Percentiles rank a stretch among this genome's conserved stretches.
Evolutionary conservation across 2,329 filamentous ascomycete species (phyloP).

Genomic region (Trematosphaeria pertusa): DNA sequence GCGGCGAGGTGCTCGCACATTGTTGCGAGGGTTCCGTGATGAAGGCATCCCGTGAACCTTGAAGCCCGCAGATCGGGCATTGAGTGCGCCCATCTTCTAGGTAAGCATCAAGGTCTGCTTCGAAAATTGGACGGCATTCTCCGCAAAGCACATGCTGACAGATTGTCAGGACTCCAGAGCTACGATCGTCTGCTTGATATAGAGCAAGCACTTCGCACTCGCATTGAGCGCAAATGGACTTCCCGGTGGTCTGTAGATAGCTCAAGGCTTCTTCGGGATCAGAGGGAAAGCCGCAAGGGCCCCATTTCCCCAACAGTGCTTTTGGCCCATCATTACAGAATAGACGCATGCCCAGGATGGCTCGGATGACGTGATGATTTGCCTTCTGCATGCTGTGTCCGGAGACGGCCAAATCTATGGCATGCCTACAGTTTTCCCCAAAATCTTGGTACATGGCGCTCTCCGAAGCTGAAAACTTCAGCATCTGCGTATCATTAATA

Average conservation of each 20-base stretch:
- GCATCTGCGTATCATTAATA: background rate
- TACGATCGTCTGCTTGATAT: conserved; percentile 8
- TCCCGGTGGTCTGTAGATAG: conserved; percentile 13
- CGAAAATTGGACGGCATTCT: conserved; percentile 1
- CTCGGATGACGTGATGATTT: conserved; percentile 19
- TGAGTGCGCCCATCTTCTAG: background rate
- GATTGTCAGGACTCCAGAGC: conserved; percentile 7
- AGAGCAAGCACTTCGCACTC: conserved; percentile 7
- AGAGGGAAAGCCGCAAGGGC: background rate
- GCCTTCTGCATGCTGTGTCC: conserved; percentile 14
- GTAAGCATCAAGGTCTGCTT: background rate
- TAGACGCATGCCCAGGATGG: conserved; percentile 29
- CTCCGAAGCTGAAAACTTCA: conserved; percentile 2
- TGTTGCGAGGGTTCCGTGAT: conserved; percentile 2
- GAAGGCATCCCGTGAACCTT: conserved; percentile 11
- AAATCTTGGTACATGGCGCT: background rate
- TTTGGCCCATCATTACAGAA: conserved; percentile 32
- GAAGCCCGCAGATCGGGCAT: conserved; percentile 4
- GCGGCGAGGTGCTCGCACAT: background rate
- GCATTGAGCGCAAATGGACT: conserved; percentile 13
- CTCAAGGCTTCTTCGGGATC: conserved; percentile 15
- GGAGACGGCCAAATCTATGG: conserved; percentile 12
- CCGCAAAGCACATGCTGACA: conserved; percentile 6
- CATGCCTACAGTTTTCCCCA: conserved; percentile 8
- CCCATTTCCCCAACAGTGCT: background rate